A percentile compares a stretch with the other conserved stretches of the same genome.
Conservation (phyloP, 148 eudicot genomes). For the Chenopodium formosanum region DNA sequence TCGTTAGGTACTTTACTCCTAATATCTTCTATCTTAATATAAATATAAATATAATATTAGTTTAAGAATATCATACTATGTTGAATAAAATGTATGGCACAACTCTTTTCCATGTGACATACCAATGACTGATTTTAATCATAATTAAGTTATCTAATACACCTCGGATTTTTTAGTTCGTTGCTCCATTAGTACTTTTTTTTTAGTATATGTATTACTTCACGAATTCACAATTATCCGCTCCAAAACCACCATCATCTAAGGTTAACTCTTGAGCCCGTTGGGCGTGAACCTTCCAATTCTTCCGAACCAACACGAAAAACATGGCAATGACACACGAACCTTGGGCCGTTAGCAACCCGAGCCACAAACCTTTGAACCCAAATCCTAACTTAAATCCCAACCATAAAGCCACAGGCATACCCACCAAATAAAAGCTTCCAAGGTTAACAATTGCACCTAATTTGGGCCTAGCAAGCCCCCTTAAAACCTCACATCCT, state of each 20-base stretch:
- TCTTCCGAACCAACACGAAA: slow-evolving; percentile 45
- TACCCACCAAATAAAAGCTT: slow-evolving; percentile 71
- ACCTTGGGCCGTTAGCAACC: slow-evolving; percentile 61
- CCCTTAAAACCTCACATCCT: slow-evolving; percentile 65
- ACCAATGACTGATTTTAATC: neutral
- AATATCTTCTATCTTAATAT: neutral
- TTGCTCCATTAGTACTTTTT: too few species aligned
- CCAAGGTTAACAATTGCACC: slow-evolving; percentile 63
- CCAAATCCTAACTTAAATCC: slow-evolving; percentile 52
- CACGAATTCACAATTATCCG: slow-evolving; percentile 6
- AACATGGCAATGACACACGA: slow-evolving; percentile 54
- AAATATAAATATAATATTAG: neutral
- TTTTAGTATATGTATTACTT: neutral
- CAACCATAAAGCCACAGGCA: slow-evolving; percentile 58
- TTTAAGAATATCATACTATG: too few species aligned
- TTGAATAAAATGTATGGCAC: neutral
- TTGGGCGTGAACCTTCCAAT: slow-evolving; percentile 58
- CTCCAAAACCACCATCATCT: slow-evolving; percentile 7
- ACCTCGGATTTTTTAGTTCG: too few species aligned
- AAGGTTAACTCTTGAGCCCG: slow-evolving; percentile 54
- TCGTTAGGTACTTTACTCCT: neutral
- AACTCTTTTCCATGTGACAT: neutral
- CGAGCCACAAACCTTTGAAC: slow-evolving; percentile 72
- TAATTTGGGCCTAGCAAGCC: slow-evolving; percentile 60
- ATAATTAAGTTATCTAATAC: neutral